phyloP scores from a whole-genome alignment of 495 filamentous ascomycete genomes.

The Daldinia childiae region DNA sequence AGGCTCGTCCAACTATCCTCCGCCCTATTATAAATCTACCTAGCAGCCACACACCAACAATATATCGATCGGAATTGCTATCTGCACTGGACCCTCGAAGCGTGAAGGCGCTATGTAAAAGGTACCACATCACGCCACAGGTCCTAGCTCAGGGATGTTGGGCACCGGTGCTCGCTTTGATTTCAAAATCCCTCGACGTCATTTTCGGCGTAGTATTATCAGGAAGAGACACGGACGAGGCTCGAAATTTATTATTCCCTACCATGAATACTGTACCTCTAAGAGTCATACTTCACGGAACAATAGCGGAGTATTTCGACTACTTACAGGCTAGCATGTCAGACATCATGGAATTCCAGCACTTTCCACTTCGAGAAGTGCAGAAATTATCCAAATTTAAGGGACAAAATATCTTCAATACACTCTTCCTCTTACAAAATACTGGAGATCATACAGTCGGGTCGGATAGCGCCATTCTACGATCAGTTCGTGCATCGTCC shows the following conservation, averaged over 20 bases:
- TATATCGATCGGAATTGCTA: slow-evolving; percentile 58
- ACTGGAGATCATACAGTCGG: slow-evolving; percentile 28
- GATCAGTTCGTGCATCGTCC: slow-evolving; percentile 66
- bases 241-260: slow-evolving; percentile 72
- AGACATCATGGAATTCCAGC: slow-evolving; percentile 64
- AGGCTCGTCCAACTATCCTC: slow-evolving; percentile 53
- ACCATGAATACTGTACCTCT: slow-evolving; percentile 81
- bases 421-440: slow-evolving; percentile 75
- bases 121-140: slow-evolving; percentile 68
- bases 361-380: slow-evolving; percentile 71
- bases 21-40: slow-evolving; percentile 16
- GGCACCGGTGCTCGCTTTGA: slow-evolving; percentile 67
- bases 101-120: slow-evolving; percentile 64
- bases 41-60: not conserved
- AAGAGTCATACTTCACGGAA: slow-evolving; percentile 70
- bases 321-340: slow-evolving; percentile 71
- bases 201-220: slow-evolving; percentile 77
- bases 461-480: slow-evolving; percentile 51
- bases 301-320: slow-evolving; percentile 64
- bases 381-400: slow-evolving; percentile 53
- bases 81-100: slow-evolving; percentile 50
- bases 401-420: slow-evolving; percentile 65
- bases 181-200: slow-evolving; percentile 67
- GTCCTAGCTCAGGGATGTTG: slow-evolving; percentile 72
- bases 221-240: slow-evolving; percentile 68